Evolutionary conservation across 73 alveolate species (phyloP), one percentile per base, ranked within the genome.

Genomic region (Stentor roeselii): DNA sequence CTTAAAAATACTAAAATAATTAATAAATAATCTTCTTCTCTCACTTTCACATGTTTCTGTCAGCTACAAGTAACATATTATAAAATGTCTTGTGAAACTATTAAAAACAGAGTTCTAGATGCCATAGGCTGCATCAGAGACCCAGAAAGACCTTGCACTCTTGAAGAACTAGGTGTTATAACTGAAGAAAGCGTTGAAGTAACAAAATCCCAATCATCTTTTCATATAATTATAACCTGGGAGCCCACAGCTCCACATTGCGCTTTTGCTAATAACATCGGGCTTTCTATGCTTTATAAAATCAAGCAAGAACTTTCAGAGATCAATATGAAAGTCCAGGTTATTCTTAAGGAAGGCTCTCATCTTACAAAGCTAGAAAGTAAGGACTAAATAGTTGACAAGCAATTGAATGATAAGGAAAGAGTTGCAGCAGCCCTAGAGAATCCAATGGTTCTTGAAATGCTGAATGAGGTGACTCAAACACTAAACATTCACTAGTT

Each of bases 381-480:
- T 86, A 58, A 82, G 59, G 4, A 78, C 40, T 38, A 84, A 4
- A 4, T 36, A 83, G 83, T 87, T 36, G 92, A 87, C 38, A 83
- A 77, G 38, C 89, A 87, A 82, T 88, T 87, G 0, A 87, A 87
- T 42, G 92, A 87, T 60, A 87, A 87, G 76, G 92, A 87, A 83
- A 83, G 92, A 82, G 88, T 75, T 36, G 82, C 86, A n/a, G 92
- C 92, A 36, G 92, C 92, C 3, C 4, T 86, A 76, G 92, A 86
- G 60, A 86, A 86, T 1, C 84, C 78, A 30, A 21, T 21, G 34
- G 80, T 67, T 2, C 1, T 67, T 21, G 80, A 67, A 21, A 67
- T 67, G 80, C 21, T 67, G 21, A 67, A 67, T 27, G 80, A 67
- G 34, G 37, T 21, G 15, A 1, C 80, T 67, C 21, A 67, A 30